Evolutionary conservation across 768 basidiomycete species (phyloP), one percentile per base, ranked within the genome.

Genomic region (Leccinellum luteum): DNA sequence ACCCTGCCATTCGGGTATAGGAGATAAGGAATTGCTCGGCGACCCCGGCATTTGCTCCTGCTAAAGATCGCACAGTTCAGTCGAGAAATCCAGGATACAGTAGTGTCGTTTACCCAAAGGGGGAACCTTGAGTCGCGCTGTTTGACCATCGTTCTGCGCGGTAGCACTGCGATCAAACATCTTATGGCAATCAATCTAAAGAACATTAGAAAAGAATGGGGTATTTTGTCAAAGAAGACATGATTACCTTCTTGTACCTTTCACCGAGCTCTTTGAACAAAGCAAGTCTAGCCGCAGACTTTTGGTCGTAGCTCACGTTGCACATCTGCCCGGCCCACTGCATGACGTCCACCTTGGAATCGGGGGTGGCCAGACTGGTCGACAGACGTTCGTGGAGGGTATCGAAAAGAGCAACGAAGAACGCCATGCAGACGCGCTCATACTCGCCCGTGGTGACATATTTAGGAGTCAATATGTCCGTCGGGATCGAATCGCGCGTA

Each of bases 351-450:
- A 9, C 48, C 14, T 52, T 60, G 17, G 21, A 9, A 6, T 14
- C 12, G 2, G 19, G 27, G 5, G 48, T 35, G 32, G n/a, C 1
- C 6, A 28, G 13, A 27, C n/a, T 3, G n/a, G 31, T n/a, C 1
- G 23, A 14, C 14, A 67, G 21, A 35, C 41, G 27, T 31, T 19
- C 43, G 2, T 52, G 6, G 4, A 64, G 49, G 0, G 47, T 41
- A 2, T 34, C 23, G 3, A 66, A 66, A n/a, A 66, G 44, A 12
- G 62, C 62, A 1, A 45, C 48, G 44, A 67, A 52, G 47, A 67
- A 57, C 0, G 52, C 48, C 47, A 27, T 25, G 2, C 35, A 38
- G 17, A 38, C 4, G 9, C 35, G 17, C 35, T 38, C 35, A 17
- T 38, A 38, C 17, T 38, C 35, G 35, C 17, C 17, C 35, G 35